Conservation (phyloP, 73 alveolate genomes). For the Paramecium sexaurelia region DNA sequence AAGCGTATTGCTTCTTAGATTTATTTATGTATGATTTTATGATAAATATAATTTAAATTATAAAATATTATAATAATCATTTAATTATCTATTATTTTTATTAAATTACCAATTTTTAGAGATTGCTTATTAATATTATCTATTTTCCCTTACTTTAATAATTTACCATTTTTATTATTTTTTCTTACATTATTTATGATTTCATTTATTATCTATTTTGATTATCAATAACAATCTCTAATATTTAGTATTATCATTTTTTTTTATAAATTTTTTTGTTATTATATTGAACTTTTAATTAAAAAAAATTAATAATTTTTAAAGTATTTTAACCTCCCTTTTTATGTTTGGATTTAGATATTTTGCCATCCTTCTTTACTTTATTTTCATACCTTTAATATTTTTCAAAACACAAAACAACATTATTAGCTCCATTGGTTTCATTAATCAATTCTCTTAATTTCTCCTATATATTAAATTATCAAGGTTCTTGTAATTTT, state of each 20-base stretch:
- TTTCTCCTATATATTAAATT: constrained; percentile 77
- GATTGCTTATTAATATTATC: no score
- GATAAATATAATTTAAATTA: no score
- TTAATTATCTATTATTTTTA: constrained; percentile 1
- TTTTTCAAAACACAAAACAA: constrained; percentile 72
- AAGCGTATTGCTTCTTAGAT: neutral
- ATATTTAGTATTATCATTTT: neutral
- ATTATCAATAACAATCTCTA: neutral
- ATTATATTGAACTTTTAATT: neutral
- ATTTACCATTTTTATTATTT: no score
- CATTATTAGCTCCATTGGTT: constrained; percentile 77
- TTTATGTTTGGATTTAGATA: constrained; percentile 90
- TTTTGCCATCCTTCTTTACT: constrained; percentile 97
- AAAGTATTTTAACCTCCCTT: constrained; percentile 95
- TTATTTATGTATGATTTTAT: neutral
- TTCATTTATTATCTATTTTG: no score
- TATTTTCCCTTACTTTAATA: no score
- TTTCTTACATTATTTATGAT: no score
- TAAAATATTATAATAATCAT: no score
- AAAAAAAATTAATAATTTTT: neutral
- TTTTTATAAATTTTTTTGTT: neutral
- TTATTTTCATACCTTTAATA: constrained; percentile 89
- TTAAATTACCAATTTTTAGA: neutral
- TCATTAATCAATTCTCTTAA: constrained; percentile 80
- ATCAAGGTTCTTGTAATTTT: constrained; percentile 76